These are phyloP conservation scores for Neofusicoccum sp. DNA, from an alignment of 2,329 filamentous ascomycete genomes.

Conservation along the genomic window DNA sequence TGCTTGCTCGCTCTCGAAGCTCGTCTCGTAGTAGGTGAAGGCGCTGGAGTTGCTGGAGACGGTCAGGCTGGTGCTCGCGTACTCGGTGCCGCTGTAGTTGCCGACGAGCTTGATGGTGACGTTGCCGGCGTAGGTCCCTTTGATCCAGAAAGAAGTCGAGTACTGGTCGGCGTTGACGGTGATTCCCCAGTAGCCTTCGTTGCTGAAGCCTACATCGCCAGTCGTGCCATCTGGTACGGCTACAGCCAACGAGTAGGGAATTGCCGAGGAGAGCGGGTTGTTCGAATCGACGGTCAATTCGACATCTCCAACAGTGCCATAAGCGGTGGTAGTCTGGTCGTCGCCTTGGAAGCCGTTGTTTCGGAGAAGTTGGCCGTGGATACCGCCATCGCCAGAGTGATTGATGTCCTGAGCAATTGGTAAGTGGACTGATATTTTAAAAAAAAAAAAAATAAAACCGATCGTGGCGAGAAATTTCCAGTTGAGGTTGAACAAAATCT, in stretches of 20 bases:
- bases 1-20: slow-evolving; percentile 9
- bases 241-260: slow-evolving; percentile 21
- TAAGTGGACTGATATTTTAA: background rate
- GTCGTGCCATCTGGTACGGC: slow-evolving; percentile 1
- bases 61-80: slow-evolving; percentile 6
- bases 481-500: background rate
- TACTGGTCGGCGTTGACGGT: slow-evolving; percentile 19
- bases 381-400: slow-evolving; percentile 21
- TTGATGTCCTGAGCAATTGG: slow-evolving; percentile 21
- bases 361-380: slow-evolving; percentile 21
- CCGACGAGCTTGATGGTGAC: slow-evolving; percentile 20
- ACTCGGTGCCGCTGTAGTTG: slow-evolving; percentile 10
- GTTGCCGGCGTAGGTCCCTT: slow-evolving; percentile 35
- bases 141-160: slow-evolving; percentile 23
- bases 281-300: slow-evolving; percentile 25
- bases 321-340: slow-evolving; percentile 31
- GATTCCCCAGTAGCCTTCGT: slow-evolving; percentile 24
- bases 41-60: background rate
- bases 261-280: slow-evolving; percentile 9
- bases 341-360: slow-evolving; percentile 22
- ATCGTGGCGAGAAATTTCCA: background rate
- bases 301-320: slow-evolving; percentile 33
- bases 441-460: background rate
- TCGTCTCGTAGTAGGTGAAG: slow-evolving; percentile 9
- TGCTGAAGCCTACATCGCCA: slow-evolving; percentile 20